Conservation (phyloP, 805 yeast species). For the Middelhovenomyces tepae region DNA sequence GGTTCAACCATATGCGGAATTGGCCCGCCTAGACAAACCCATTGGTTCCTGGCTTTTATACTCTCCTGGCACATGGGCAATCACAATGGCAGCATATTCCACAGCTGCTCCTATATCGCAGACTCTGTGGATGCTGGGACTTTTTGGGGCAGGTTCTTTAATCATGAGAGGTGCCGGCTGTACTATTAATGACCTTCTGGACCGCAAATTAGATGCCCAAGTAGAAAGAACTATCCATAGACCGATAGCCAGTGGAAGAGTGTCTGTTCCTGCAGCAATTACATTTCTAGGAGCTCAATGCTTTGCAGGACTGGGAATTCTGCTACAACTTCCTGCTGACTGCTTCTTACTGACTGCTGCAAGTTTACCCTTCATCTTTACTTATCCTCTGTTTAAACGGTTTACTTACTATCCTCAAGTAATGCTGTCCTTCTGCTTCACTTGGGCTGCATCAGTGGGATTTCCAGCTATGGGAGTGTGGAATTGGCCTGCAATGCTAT, state of each 20-base stretch:
- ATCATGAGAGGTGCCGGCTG: slow-evolving; percentile 98
- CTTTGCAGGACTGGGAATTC: slow-evolving; percentile 59
- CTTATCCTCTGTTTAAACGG: slow-evolving; percentile 90
- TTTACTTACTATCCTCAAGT: slow-evolving; percentile 94
- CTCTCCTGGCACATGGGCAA: slow-evolving; percentile 88
- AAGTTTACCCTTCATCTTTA: slow-evolving; percentile 67
- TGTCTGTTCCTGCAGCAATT: slow-evolving; percentile 59
- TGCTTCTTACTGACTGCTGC: slow-evolving; percentile 79
- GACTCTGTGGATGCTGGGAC: slow-evolving; percentile 50
- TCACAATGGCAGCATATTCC: slow-evolving; percentile 76
- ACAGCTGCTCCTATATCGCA: slow-evolving; percentile 55
- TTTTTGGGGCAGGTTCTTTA: slow-evolving; percentile 77
- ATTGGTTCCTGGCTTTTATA: slow-evolving; percentile 84
- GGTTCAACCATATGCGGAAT: slow-evolving; percentile 83
- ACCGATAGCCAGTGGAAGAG: slow-evolving; percentile 88
- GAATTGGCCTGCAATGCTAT: slow-evolving; percentile 65
- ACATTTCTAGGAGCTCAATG: slow-evolving; percentile 68
- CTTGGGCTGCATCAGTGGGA: slow-evolving; percentile 92
- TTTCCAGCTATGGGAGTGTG: slow-evolving; percentile 94
- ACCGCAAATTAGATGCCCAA: slow-evolving; percentile 70
- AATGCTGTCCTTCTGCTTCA: slow-evolving; percentile 69
- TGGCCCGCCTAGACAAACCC: slow-evolving; percentile 89
- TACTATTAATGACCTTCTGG: slow-evolving; percentile 85
- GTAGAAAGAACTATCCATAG: slow-evolving; percentile 84
- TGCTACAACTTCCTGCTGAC: slow-evolving; percentile 64